Percentiles rank a stretch among this genome's conserved stretches.
Evolutionary conservation across 345 rosid species (phyloP).

Genomic region (Sonneratia caseolaris): DNA sequence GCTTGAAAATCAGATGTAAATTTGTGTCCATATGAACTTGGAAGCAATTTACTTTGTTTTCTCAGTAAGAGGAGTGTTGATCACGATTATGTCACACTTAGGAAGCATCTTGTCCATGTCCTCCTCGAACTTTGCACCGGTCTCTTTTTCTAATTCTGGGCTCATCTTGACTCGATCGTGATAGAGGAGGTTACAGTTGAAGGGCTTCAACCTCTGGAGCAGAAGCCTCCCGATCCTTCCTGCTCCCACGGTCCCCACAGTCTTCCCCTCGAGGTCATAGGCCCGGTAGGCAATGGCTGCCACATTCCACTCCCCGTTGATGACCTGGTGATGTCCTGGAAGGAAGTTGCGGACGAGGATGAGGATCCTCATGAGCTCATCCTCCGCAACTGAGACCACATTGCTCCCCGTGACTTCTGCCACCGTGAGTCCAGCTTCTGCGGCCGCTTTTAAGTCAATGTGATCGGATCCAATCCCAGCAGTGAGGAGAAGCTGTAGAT

Average conservation of each 20-base stretch:
- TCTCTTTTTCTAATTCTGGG: constrained; percentile 55
- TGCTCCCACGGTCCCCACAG: constrained; percentile 82
- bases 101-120: constrained; percentile 75
- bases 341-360: constrained; percentile 79
- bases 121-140: constrained; percentile 70
- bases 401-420: constrained; percentile 97
- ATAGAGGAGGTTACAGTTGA: constrained; percentile 78
- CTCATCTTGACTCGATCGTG: constrained; percentile 76
- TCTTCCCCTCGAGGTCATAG: constrained; percentile 95
- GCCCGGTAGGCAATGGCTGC: constrained; percentile 78
- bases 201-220: constrained; percentile 83
- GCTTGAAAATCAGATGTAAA: no score
- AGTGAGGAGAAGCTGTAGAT: constrained; percentile 77
- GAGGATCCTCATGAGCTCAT: constrained; percentile 89
- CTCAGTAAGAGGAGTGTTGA: constrained; percentile 85
- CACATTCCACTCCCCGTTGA: constrained; percentile 88
- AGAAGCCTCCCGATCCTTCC: constrained; percentile 85
- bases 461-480: constrained; percentile 97
- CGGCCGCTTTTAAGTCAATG: constrained; percentile 79
- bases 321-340: constrained; percentile 80
- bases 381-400: constrained; percentile 85
- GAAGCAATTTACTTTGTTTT: constrained; percentile 46
- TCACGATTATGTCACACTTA: constrained; percentile 71
- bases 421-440: constrained; percentile 79
- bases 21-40: background rate